Evolutionary conservation across 768 basidiomycete genomes (phyloP).

Genomic region (Serendipita sp.): DNA sequence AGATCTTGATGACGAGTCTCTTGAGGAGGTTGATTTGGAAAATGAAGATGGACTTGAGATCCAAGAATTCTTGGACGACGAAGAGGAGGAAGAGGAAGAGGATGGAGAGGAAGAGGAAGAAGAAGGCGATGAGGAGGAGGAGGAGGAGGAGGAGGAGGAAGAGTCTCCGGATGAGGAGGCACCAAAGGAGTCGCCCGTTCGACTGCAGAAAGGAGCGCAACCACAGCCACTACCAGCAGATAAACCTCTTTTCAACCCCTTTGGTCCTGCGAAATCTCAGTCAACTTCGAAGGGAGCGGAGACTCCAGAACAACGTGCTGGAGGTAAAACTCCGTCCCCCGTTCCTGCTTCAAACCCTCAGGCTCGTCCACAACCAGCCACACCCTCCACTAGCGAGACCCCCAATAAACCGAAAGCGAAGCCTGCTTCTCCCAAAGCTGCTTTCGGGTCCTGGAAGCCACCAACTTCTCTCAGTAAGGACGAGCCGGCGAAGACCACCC

Average conservation of each 20-base stretch:
- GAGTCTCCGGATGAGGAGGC: constrained; percentile 19
- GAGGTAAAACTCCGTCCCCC: constrained; percentile 27
- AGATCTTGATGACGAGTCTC: not conserved
- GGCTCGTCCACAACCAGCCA: too few species aligned
- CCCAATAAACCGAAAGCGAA: constrained; percentile 20
- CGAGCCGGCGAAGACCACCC: too few species aligned
- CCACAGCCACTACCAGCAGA: constrained; percentile 16
- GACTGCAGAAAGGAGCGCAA: constrained; percentile 21
- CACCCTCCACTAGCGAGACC: not conserved
- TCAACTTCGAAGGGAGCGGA: constrained; percentile 22
- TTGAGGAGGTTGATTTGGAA: not conserved
- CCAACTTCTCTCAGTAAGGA: too few species aligned
- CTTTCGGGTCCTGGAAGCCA: constrained; percentile 22
- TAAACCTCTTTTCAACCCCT: not conserved
- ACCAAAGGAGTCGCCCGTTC: constrained; percentile 21
- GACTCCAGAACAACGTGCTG: too few species aligned
- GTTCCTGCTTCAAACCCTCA: too few species aligned
- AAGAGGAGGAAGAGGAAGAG: constrained; percentile 12
- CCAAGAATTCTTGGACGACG: constrained; percentile 15
- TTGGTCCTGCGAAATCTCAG: constrained; percentile 6
- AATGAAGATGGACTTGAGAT: constrained; percentile 19
- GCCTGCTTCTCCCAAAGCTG: constrained; percentile 27
- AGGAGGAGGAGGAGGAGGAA: constrained; percentile 13
- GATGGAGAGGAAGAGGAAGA: constrained; percentile 6
- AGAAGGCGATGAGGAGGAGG: constrained; percentile 18